Evolutionary conservation across 225 moss, liverwort and hornwort genomes (phyloP), one percentile per base, ranked within the genome.

Genomic region (Polytrichum formosum): DNA sequence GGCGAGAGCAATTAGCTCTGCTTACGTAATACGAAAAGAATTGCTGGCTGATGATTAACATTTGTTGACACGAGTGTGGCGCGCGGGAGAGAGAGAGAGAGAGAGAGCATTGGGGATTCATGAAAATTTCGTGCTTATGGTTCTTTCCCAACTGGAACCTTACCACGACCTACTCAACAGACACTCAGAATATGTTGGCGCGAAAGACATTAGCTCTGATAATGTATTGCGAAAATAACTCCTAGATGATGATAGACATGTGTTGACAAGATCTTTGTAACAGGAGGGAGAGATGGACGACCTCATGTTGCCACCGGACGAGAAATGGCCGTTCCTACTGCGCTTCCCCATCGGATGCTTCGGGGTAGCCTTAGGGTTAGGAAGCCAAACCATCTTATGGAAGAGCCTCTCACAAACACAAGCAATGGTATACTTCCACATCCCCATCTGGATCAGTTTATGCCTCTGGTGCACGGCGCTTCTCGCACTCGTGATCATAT

Each of bases 381-480:
- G 88, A 17, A 83, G 88, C 54, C 85, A 89, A 76, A 81, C 80
- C 25, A 83, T 89, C 28, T 29, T 89, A 26, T 89, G 85, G 88
- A 83, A 83, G 35, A 6, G 68, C 2, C 88, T 89, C 1, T 77
- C 79, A 8, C 56, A 69, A 22, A 37, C 58, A 19, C 70, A 74
- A 5, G 69, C 76, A 65, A 70, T 85, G 66, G 21, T 61, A 1
- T 81, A 79, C 18, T 28, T 80, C 0, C 76, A 69, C 5, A 66
- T 81, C 4, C 80, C 85, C 0, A 9, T 56, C 0, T 59, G 23
- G 53, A 67, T 89, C 58, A 82, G 79, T 22, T 19, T 85, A 19
- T 71, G 4, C 6, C 71, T 89, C 4, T 89, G 88, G 88, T 85
- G 88, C 26, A 26, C 81, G 23, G 83, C 85, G 56, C 67, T 89